Percentiles rank a stretch among this genome's conserved stretches.
Conservation (phyloP, 148 eudicot species). For the Silene uniflora region DNA sequence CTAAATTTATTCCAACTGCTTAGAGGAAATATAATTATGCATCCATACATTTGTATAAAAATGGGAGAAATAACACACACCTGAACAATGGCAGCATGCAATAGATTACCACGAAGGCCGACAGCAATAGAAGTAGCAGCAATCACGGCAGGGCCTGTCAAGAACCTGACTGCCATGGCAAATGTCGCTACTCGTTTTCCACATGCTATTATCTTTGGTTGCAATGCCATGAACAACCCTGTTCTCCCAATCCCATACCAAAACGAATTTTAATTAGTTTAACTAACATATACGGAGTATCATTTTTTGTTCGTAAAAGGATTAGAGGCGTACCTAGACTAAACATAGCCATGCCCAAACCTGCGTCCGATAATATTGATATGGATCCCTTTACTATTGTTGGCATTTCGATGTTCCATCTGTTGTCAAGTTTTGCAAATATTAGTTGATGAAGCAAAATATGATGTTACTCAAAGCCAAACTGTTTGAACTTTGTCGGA, state of each 20-base stretch:
- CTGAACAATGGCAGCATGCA: constrained; percentile 94
- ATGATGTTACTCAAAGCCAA: too few relatives aligned
- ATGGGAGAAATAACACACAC: constrained; percentile 23
- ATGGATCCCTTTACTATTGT: constrained; percentile 80
- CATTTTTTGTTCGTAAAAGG: background rate
- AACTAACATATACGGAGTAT: too few relatives aligned
- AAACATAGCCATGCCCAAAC: constrained; percentile 99
- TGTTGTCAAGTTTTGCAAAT: constrained; percentile 16
- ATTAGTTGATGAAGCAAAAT: background rate
- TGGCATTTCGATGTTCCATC: constrained; percentile 92
- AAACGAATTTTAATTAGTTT: background rate
- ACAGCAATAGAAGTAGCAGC: constrained; percentile 92
- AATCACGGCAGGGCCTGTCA: constrained; percentile 95
- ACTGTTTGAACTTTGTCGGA: too few relatives aligned
- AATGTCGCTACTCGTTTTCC: constrained; percentile 84
- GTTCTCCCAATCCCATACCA: constrained; percentile 1
- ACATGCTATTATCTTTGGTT: constrained; percentile 88
- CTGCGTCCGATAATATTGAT: constrained; percentile 86
- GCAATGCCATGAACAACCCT: constrained; percentile 98
- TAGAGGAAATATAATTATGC: too few relatives aligned
- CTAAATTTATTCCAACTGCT: too few relatives aligned
- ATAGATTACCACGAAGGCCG: constrained; percentile 80
- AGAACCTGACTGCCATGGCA: constrained; percentile 96
- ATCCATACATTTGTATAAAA: too few relatives aligned
- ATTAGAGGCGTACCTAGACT: constrained; percentile 56